Evolutionary conservation across 2,329 filamentous ascomycete species (phyloP).

Genomic region (Fusarium secorum): DNA sequence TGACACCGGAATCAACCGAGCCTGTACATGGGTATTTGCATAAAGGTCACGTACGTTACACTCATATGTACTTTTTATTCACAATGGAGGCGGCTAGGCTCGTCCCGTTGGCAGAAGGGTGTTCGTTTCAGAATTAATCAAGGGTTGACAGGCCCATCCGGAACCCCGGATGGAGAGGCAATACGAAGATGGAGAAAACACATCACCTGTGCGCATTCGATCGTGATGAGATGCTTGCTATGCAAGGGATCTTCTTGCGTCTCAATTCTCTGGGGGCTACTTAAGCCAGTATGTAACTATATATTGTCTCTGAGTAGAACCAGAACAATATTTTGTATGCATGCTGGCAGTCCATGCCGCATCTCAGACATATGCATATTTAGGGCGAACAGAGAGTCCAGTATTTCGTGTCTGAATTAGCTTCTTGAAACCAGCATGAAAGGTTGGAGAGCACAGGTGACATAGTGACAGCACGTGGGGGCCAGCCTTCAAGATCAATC

Average conservation of each 20-base stretch:
- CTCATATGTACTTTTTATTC: neutral
- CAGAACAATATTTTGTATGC: neutral
- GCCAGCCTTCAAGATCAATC: neutral
- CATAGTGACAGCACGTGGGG: constrained; percentile 7
- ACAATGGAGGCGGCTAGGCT: constrained; percentile 12
- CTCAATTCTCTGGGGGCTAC: neutral
- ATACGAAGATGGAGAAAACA: constrained; percentile 5
- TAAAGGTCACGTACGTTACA: neutral
- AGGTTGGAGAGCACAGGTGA: neutral
- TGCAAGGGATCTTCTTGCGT: constrained; percentile 2
- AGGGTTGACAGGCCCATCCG: constrained; percentile 12
- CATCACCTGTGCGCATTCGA: constrained; percentile 10
- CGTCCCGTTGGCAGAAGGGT: constrained; percentile 8
- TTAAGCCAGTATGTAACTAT: neutral
- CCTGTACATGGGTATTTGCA: constrained; percentile 18
- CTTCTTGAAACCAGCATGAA: neutral
- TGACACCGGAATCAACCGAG: constrained; percentile 31
- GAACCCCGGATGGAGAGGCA: constrained; percentile 2
- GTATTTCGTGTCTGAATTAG: neutral
- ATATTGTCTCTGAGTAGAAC: neutral
- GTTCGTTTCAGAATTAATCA: constrained; percentile 27
- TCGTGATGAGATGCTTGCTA: neutral
- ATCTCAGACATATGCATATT: neutral
- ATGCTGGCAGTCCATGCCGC: neutral
- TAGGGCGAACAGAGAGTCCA: neutral